Conservation (phyloP, 202 grass and related monocot species). For the Dendrocalamus latiflorus region DNA sequence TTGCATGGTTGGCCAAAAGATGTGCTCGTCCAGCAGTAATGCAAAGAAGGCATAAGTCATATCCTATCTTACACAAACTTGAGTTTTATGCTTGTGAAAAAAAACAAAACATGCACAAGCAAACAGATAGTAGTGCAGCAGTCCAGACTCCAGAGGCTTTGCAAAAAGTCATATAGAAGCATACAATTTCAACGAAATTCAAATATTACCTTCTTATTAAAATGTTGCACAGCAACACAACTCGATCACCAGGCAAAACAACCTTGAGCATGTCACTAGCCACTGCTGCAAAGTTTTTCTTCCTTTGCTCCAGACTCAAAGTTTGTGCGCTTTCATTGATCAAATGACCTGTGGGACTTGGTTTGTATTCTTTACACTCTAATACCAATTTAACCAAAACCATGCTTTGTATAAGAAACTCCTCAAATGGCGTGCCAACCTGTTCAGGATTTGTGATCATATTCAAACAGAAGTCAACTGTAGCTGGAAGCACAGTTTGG, state of each 20-base stretch:
- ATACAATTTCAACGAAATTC: neutral
- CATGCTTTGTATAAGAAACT: constrained; percentile 95
- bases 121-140: neutral
- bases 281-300: constrained; percentile 68
- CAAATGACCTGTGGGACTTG: constrained; percentile 64
- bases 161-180: neutral
- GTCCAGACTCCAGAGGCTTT: neutral
- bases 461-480: constrained; percentile 79
- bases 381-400: constrained; percentile 77
- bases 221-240: constrained; percentile 82
- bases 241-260: constrained; percentile 71
- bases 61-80: constrained; percentile 3
- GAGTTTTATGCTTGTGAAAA: constrained; percentile 11
- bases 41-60: neutral
- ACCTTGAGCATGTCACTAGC: constrained; percentile 71
- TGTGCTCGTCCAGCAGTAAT: neutral
- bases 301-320: constrained; percentile 79
- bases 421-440: constrained; percentile 60
- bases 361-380: constrained; percentile 96
- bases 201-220: constrained; percentile 86
- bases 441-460: constrained; percentile 87
- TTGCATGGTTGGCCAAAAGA: neutral
- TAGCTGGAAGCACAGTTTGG: constrained; percentile 60
- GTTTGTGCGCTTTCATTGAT: constrained; percentile 48
- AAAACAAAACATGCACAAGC: constrained; percentile 3